These are phyloP conservation scores for Lactifluus pinguis DNA, from an alignment of 768 basidiomycete species.

Conservation along the genomic window DNA sequence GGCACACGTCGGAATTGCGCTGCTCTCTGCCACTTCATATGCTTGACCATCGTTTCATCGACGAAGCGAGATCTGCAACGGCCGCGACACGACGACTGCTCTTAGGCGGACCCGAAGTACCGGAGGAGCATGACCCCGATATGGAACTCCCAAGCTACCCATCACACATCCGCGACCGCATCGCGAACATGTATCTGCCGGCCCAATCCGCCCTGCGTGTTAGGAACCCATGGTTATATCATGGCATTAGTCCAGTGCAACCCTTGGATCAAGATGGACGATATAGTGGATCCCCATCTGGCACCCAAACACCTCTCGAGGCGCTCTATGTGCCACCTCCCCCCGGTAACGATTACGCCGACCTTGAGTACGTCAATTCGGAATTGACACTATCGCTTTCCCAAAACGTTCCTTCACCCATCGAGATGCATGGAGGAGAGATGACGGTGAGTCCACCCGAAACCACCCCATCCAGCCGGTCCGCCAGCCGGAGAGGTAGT, in stretches of 20 bases:
- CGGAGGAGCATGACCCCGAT: conserved; percentile 46
- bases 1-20: conserved; percentile 89
- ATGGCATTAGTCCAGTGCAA: conserved; percentile 34
- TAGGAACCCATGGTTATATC: conserved; percentile 50
- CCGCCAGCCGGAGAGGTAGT: conserved; percentile 25
- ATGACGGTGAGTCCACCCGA: conserved; percentile 12
- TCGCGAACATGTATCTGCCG: conserved; percentile 67
- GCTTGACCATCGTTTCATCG: conserved; percentile 60
- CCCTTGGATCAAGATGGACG: conserved; percentile 13
- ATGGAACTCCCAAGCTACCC: conserved; percentile 81
- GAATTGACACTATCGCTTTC: conserved; percentile 68
- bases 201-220: conserved; percentile 56
- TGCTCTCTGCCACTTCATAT: conserved; percentile 88
- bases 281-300: conserved; percentile 13
- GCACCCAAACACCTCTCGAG: conserved; percentile 19
- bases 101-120: conserved; percentile 32
- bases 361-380: conserved; percentile 76
- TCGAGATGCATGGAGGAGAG: conserved; percentile 20
- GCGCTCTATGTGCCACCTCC: conserved; percentile 24
- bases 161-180: conserved; percentile 83
- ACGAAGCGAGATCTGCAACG: conserved; percentile 67
- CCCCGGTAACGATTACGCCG: conserved; percentile 30
- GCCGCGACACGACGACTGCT: conserved; percentile 69
- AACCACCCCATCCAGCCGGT: conserved; percentile 23
- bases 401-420: conserved; percentile 27